A percentile compares a stretch with the other conserved stretches of the same genome.
Evolutionary conservation across 2,329 filamentous ascomycete genomes (phyloP).

Genomic region (Fonsecaea erecta): DNA sequence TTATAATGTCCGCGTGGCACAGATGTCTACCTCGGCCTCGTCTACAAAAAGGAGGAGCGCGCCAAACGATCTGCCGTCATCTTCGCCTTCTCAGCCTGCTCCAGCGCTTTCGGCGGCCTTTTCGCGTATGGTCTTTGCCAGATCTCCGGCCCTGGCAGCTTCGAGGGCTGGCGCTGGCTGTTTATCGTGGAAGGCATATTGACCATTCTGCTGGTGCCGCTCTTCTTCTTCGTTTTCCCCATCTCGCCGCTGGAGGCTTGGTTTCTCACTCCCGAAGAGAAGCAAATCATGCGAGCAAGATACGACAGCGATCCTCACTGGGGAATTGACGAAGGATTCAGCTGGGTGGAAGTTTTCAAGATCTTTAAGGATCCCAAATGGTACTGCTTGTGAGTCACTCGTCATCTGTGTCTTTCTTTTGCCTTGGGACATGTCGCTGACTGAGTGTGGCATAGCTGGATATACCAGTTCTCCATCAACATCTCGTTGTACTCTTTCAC

Average conservation of each 20-base stretch:
- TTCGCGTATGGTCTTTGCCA: constrained; percentile 56
- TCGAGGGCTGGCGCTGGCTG: constrained; percentile 57
- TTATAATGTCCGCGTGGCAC: background rate
- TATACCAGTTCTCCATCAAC: constrained; percentile 49
- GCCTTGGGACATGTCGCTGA: background rate
- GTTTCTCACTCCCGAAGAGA: constrained; percentile 49
- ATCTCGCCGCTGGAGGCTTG: constrained; percentile 50
- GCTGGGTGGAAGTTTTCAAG: constrained; percentile 47
- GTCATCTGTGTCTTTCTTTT: too few species aligned
- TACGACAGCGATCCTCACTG: constrained; percentile 40
- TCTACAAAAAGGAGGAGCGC: constrained; percentile 48
- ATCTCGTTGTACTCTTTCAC: constrained; percentile 50
- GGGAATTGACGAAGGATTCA: constrained; percentile 40
- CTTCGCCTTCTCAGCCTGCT: constrained; percentile 53
- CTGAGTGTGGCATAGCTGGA: constrained; percentile 6
- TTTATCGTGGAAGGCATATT: constrained; percentile 58
- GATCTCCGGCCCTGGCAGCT: constrained; percentile 55
- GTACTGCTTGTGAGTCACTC: constrained; percentile 2
- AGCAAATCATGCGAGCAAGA: constrained; percentile 44
- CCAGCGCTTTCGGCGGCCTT: constrained; percentile 58
- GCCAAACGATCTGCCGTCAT: constrained; percentile 51
- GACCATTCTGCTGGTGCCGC: constrained; percentile 48
- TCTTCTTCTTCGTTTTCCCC: constrained; percentile 51
- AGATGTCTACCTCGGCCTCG: constrained; percentile 47
- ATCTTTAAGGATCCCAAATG: constrained; percentile 44